Percentiles rank a stretch among this genome's conserved stretches.
Evolutionary conservation across 257 asterid species (phyloP).

Genomic region (Nicotiana tomentosiformis): DNA sequence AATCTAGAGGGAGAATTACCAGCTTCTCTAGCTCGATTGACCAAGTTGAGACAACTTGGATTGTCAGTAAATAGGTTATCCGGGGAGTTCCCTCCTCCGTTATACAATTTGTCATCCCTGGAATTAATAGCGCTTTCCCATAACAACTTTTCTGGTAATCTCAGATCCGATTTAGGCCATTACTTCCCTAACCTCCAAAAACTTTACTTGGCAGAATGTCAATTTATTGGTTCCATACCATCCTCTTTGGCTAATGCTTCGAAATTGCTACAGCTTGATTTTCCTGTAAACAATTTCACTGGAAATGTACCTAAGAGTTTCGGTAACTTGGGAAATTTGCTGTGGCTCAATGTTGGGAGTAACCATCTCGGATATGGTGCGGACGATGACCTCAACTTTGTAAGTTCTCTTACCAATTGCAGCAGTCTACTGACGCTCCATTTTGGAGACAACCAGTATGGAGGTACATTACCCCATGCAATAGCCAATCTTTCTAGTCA

Average conservation of each 20-base stretch:
- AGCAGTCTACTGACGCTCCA: conserved; percentile 22
- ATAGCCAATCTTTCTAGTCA: conserved; percentile 31
- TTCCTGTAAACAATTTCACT: conserved; percentile 29
- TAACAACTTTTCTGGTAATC: conserved; percentile 30
- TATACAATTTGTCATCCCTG: conserved; percentile 36
- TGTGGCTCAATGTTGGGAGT: conserved; percentile 19
- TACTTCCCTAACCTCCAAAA: conserved; percentile 25
- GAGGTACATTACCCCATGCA: conserved; percentile 31
- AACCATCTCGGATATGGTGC: conserved; percentile 31
- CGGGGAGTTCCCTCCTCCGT: conserved; percentile 33
- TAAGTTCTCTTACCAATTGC: conserved; percentile 36
- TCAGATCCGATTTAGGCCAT: conserved; percentile 31
- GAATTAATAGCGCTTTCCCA: conserved; percentile 21
- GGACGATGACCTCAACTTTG: conserved; percentile 25
- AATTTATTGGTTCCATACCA: conserved; percentile 34
- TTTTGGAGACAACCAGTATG: conserved; percentile 27
- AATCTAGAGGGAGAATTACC: conserved; percentile 32
- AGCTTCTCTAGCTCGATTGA: conserved; percentile 19
- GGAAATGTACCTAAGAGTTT: conserved; percentile 33
- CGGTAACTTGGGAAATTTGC: conserved; percentile 22
- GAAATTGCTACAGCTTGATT: conserved; percentile 24
- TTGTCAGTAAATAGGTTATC: conserved; percentile 23
- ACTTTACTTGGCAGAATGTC: conserved; percentile 28
- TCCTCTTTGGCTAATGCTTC: conserved; percentile 38
- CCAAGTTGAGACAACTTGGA: conserved; percentile 17